Base-by-base conservation (phyloP, 2,329 filamentous ascomycete genomes). In the Lecanosticta acicola region DNA sequence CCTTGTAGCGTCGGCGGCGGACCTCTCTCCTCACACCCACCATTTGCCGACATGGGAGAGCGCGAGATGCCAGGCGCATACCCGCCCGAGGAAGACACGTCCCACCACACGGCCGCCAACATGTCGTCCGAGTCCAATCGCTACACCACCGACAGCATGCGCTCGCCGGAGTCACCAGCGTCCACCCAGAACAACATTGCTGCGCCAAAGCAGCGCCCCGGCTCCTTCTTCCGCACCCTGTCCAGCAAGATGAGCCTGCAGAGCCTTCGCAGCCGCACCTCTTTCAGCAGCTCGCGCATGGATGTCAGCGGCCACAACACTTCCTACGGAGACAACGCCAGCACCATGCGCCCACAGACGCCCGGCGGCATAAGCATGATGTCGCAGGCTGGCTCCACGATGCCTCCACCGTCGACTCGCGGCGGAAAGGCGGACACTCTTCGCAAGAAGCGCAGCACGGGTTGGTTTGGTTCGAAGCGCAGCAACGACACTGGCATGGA, bases 211-310 rank as follows among this genome's bases (percentile, higher is more conserved):
- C n/a, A n/a, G n/a, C n/a, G n/a, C n/a, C n/a, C n/a, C n/a, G n/a
- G n/a, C n/a, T n/a, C n/a, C n/a, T n/a, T n/a, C n/a, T n/a, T n/a
- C n/a, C n/a, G n/a, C n/a, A n/a, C n/a, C n/a, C 53, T 57, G 19
- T 52, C 54, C 14, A 55, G 51, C 38, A 58, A 63, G 38, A 59
- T 60, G 41, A 60, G 59, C 46, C 56, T 67, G 16, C 57, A 65
- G 45, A 60, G 57, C 26, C 51, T 67, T 13, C 57, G 49, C 41
- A 60, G 48, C 39, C 61, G 63, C 43, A 60, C 60, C 33, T 63
- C 61, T 26, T 66, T 66, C 59, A 61, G 50, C 56, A 62, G 57
- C 54, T 64, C 63, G 3, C 59, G 63, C 41, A 60, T 60, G 3
- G 63, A 64, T 35, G 53, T 39, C 45, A 39, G 55, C n/a, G 53